Conservation (phyloP, 2,329 filamentous ascomycete genomes). For the Xylariaceae sp. region DNA sequence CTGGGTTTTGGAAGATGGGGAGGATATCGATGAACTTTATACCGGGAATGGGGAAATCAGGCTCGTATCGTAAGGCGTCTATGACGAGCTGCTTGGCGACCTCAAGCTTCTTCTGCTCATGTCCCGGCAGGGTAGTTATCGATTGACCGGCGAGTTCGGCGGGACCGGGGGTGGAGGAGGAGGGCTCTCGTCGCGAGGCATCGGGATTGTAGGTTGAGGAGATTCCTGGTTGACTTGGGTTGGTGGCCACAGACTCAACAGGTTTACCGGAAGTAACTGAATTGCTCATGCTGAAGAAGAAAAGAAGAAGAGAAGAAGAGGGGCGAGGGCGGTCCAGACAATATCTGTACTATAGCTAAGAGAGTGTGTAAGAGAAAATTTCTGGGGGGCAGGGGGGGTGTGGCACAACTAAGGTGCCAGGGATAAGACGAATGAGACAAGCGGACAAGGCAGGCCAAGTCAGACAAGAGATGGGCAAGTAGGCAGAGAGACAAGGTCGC, state of each 20-base stretch:
- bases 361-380: slow-evolving; percentile 35
- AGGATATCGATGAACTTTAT: slow-evolving; percentile 98
- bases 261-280: slow-evolving; percentile 39
- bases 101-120: slow-evolving; percentile 35
- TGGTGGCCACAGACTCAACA: slow-evolving; percentile 41
- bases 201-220: slow-evolving; percentile 46
- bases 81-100: slow-evolving; percentile 55
- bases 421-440: slow-evolving; percentile 30
- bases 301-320: slow-evolving; percentile 34
- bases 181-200: slow-evolving; percentile 66
- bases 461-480: slow-evolving; percentile 33
- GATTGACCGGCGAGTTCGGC: slow-evolving; percentile 69
- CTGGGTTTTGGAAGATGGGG: slow-evolving; percentile 83
- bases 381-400: slow-evolving; percentile 37
- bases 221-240: slow-evolving; percentile 36
- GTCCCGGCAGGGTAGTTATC: slow-evolving; percentile 49
- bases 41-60: slow-evolving; percentile 88
- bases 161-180: slow-evolving; percentile 63
- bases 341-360: slow-evolving; percentile 35
- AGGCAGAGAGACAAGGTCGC: slow-evolving; percentile 34
- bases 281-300: slow-evolving; percentile 42
- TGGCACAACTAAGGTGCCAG: slow-evolving; percentile 35
- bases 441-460: slow-evolving; percentile 2
- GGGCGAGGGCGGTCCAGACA: slow-evolving; percentile 32
- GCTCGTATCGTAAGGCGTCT: slow-evolving; percentile 77